Percentiles rank a stretch among this genome's conserved stretches.
phyloP scores from a whole-genome alignment of 148 eudicot genomes.

The Dianthus caryophyllus region DNA sequence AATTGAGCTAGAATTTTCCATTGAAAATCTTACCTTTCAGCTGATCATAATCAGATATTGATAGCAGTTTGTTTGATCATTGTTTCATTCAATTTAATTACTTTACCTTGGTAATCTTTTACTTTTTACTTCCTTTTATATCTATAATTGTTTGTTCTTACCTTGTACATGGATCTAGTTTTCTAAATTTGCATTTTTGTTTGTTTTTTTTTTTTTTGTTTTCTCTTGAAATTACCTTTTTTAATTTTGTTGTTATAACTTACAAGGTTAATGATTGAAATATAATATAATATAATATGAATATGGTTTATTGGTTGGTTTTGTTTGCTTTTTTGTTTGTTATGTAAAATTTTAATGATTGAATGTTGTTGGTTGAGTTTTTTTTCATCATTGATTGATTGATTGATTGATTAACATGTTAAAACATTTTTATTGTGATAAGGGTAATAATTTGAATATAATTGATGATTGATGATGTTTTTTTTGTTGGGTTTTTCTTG shows the following conservation, averaged over 20 bases:
- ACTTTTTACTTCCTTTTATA: not conserved
- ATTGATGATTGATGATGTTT: constrained; percentile 6
- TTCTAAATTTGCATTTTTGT: constrained; percentile 18
- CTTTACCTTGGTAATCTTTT: constrained; percentile 25
- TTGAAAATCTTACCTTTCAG: constrained; percentile 26
- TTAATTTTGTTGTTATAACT: constrained; percentile 1
- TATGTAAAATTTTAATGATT: not conserved
- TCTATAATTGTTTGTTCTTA: not conserved
- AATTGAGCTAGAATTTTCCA: constrained; percentile 25
- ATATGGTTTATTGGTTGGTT: not conserved
- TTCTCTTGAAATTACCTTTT: too few relatives aligned
- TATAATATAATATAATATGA: not conserved
- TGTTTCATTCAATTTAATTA: constrained; percentile 8
- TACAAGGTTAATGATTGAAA: constrained; percentile 4
- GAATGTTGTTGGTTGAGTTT: too few relatives aligned
- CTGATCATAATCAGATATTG: constrained; percentile 1
- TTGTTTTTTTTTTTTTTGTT: too few relatives aligned
- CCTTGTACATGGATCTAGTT: constrained; percentile 25
- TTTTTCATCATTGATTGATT: not conserved
- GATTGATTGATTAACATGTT: too few relatives aligned
- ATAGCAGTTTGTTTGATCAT: constrained; percentile 1
- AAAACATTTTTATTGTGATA: not conserved
- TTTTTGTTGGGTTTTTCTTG: constrained; percentile 8
- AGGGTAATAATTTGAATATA: constrained; percentile 3
- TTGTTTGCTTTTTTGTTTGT: not conserved